Percentiles rank a stretch among this genome's conserved stretches.
phyloP scores from a whole-genome alignment of 345 rosid species.

The Durio zibethinus region DNA sequence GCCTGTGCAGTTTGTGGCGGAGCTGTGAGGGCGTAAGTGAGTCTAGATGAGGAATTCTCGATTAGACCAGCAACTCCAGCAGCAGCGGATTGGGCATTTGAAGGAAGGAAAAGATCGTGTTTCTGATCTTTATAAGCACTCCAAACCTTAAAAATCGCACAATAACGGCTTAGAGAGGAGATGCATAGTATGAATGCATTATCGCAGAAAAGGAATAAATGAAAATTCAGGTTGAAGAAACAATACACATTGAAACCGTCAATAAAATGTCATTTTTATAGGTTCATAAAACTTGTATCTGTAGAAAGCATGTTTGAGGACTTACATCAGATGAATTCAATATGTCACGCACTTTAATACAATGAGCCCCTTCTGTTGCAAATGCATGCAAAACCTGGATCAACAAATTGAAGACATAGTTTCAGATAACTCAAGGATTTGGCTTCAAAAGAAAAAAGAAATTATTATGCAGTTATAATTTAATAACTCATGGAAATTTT shows the following conservation, averaged over 20 bases:
- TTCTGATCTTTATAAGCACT: constrained; percentile 95
- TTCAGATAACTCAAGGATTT: not conserved
- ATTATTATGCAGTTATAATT: not conserved
- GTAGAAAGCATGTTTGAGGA: constrained; percentile 1
- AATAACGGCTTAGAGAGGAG: not conserved
- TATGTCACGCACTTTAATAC: constrained; percentile 77
- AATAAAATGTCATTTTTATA: not conserved
- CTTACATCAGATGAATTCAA: constrained; percentile 92
- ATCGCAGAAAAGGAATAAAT: not conserved
- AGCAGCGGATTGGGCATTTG: constrained; percentile 85
- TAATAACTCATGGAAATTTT: not conserved
- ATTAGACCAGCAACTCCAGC: constrained; percentile 98
- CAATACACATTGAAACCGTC: not conserved
- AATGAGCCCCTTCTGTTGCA: constrained; percentile 96
- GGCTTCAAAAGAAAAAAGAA: not conserved
- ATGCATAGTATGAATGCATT: not conserved
- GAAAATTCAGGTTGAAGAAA: not conserved
- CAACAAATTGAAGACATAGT: not conserved
- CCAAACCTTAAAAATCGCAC: constrained; percentile 63
- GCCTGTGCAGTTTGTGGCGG: constrained; percentile 47
- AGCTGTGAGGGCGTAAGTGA: constrained; percentile 81
- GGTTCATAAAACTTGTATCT: not conserved
- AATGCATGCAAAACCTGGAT: constrained; percentile 90
- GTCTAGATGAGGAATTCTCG: constrained; percentile 72
- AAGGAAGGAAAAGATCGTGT: constrained; percentile 95